A percentile compares a stretch with the other conserved stretches of the same genome.
phyloP scores from a whole-genome alignment of 2,329 filamentous ascomycete species.

The Clonostachys chloroleuca region DNA sequence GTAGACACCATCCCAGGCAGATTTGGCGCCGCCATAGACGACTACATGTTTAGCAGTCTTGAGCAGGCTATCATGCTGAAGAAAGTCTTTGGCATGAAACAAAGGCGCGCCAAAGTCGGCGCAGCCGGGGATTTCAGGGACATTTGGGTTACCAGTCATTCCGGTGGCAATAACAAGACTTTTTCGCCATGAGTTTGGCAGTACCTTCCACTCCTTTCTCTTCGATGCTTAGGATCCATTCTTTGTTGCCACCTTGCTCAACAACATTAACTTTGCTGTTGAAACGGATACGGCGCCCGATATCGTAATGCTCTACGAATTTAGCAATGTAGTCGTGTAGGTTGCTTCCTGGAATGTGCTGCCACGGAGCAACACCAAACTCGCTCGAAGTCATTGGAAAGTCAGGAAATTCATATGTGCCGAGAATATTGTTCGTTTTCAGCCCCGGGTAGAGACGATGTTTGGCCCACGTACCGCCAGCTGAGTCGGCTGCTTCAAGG shows the following conservation, averaged over 20 bases:
- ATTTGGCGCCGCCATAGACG: conserved; percentile 53
- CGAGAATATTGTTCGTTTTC: conserved; percentile 69
- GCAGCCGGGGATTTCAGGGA: conserved; percentile 28
- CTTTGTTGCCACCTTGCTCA: conserved; percentile 7
- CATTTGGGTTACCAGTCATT: conserved; percentile 34
- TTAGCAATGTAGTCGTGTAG: conserved; percentile 41
- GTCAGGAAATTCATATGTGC: conserved; percentile 70
- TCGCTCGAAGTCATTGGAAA: conserved; percentile 59
- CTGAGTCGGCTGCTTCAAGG: conserved; percentile 42
- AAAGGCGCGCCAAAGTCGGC: conserved; percentile 29
- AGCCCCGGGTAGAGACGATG: conserved; percentile 65
- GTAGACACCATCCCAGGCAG: conserved; percentile 53
- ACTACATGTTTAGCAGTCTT: conserved; percentile 25
- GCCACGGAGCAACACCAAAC: conserved; percentile 38
- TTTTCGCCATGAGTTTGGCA: conserved; percentile 7
- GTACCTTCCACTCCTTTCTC: too few relatives aligned
- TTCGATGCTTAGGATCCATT: conserved; percentile 9
- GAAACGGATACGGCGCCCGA: conserved; percentile 32
- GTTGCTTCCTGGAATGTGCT: conserved; percentile 41
- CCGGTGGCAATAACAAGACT: conserved; percentile 45
- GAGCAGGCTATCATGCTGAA: conserved; percentile 24
- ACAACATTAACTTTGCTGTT: conserved; percentile 32
- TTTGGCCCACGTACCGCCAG: conserved; percentile 69
- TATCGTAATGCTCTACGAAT: conserved; percentile 37
- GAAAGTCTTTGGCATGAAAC: conserved; percentile 39